These are phyloP conservation scores for Abrus pulchellus DNA, from an alignment of 306 rosid species.

Conservation along the genomic window DNA sequence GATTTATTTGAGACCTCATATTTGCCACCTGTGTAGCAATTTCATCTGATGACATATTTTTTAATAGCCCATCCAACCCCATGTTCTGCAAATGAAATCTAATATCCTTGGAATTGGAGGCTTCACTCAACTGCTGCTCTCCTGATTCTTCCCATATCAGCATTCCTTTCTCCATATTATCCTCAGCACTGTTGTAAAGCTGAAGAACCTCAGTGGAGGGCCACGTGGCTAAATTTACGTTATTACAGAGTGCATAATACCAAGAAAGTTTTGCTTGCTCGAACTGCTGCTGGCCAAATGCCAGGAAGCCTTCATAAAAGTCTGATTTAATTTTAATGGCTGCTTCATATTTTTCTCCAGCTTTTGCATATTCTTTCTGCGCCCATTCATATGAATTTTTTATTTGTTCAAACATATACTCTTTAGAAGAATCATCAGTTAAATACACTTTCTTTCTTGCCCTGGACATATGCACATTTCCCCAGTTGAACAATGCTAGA, in stretches of 20 bases:
- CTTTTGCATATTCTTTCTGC: conserved; percentile 65
- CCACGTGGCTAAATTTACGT: conserved; percentile 62
- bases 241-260: conserved; percentile 72
- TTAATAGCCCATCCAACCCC: conserved; percentile 60
- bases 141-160: conserved; percentile 77
- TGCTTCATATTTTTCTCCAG: conserved; percentile 85
- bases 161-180: conserved; percentile 88
- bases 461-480: conserved; percentile 86
- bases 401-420: conserved; percentile 56
- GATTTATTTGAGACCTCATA: conserved; percentile 83
- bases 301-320: conserved; percentile 84
- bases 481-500: conserved; percentile 94
- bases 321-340: conserved; percentile 75
- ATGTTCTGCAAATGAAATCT: conserved; percentile 55
- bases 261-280: conserved; percentile 88
- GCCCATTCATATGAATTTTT: conserved; percentile 78
- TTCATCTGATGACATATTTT: conserved; percentile 63
- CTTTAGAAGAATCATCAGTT: conserved; percentile 66
- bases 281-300: conserved; percentile 82
- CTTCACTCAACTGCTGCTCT: conserved; percentile 50
- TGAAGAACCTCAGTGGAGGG: conserved; percentile 70
- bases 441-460: conserved; percentile 83
- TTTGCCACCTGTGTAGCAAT: conserved; percentile 63
- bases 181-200: conserved; percentile 81
- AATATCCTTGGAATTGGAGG: conserved; percentile 54